Conservation (phyloP, 257 asterid species). For the Prunella vulgaris region DNA sequence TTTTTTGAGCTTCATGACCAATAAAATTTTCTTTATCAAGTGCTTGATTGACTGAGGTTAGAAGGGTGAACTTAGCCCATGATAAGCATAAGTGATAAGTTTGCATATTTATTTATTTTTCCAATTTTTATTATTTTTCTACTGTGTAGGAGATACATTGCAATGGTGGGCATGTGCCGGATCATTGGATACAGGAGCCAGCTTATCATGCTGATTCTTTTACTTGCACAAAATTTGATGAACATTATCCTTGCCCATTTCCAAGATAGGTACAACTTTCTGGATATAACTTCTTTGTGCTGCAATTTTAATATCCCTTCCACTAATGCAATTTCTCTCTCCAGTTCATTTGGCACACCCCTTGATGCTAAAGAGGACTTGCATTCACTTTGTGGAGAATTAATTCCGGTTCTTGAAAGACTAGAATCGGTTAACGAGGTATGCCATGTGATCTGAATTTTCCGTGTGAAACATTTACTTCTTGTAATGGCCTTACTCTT, state of each 20-base stretch:
- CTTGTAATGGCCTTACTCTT: too few relatives aligned
- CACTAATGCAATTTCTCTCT: constrained; percentile 7
- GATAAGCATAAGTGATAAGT: not conserved
- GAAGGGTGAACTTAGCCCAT: not conserved
- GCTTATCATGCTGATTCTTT: constrained; percentile 64
- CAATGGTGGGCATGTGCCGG: constrained; percentile 84
- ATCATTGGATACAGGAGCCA: constrained; percentile 67
- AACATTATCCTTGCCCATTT: constrained; percentile 77
- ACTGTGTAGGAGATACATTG: constrained; percentile 67
- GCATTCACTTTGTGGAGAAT: constrained; percentile 51
- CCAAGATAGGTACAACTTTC: constrained; percentile 62
- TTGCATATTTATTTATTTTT: not conserved
- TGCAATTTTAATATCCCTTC: constrained; percentile 4
- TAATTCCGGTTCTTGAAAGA: constrained; percentile 66
- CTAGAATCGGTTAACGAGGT: constrained; percentile 83
- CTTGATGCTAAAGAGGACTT: constrained; percentile 44
- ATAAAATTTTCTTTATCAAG: not conserved
- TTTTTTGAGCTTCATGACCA: constrained; percentile 3
- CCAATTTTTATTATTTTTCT: not conserved
- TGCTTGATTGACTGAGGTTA: constrained; percentile 12
- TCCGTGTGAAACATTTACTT: not conserved
- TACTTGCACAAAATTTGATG: constrained; percentile 80
- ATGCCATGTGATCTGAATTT: constrained; percentile 18
- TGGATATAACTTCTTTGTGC: not conserved
- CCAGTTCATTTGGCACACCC: constrained; percentile 33